Conservation (phyloP, 2,329 filamentous ascomycete species). For the Septoria petroselini region DNA sequence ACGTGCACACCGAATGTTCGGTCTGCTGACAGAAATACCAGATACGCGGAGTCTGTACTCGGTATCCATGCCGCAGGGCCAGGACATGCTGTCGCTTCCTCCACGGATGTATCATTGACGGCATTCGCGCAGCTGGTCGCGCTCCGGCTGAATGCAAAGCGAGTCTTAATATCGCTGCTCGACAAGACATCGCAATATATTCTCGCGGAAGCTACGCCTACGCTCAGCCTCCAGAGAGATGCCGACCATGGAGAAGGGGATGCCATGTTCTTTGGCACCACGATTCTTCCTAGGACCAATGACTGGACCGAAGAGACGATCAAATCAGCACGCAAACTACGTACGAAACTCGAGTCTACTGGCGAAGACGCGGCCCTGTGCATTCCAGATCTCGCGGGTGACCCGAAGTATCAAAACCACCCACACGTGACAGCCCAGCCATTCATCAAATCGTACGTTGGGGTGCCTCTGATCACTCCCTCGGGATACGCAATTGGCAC, state of each 20-base stretch:
- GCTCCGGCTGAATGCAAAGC: constrained; percentile 37
- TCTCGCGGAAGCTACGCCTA: constrained; percentile 50
- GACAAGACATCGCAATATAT: constrained; percentile 49
- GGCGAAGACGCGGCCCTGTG: constrained; percentile 34
- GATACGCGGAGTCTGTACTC: constrained; percentile 19
- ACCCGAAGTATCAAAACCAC: constrained; percentile 25
- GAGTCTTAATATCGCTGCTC: constrained; percentile 45
- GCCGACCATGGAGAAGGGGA: constrained; percentile 37
- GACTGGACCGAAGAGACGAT: constrained; percentile 39
- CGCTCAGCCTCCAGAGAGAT: constrained; percentile 39
- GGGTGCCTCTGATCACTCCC: constrained; percentile 60
- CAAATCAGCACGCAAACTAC: constrained; percentile 13
- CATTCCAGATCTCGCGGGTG: constrained; percentile 28
- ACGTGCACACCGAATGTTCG: neutral
- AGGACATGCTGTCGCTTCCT: constrained; percentile 8
- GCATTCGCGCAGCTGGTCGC: constrained; percentile 46
- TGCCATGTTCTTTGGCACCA: constrained; percentile 34
- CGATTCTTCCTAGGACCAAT: constrained; percentile 35
- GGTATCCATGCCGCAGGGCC: neutral
- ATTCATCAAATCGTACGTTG: constrained; percentile 50
- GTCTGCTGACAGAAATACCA: constrained; percentile 4
- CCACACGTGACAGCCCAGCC: constrained; percentile 29
- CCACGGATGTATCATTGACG: constrained; percentile 35
- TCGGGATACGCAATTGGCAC: constrained; percentile 58
- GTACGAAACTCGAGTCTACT: neutral